These are phyloP conservation scores for Kuraishia ogatae DNA, from an alignment of 805 yeast species.

Conservation along the genomic window DNA sequence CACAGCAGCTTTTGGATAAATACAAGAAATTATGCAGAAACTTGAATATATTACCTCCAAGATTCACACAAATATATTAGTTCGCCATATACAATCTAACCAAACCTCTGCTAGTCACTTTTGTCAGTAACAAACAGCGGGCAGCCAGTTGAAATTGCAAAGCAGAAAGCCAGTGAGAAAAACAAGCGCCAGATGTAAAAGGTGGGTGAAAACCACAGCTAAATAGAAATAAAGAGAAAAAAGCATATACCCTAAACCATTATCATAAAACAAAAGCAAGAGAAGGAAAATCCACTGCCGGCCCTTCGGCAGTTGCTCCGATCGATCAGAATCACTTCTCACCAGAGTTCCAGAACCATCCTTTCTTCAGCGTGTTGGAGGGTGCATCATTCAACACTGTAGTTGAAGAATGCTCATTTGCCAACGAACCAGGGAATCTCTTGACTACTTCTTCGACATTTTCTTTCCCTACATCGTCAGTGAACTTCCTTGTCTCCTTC, in stretches of 20 bases:
- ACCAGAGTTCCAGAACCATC: conserved; percentile 22
- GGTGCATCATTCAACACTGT: background rate
- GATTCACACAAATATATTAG: background rate
- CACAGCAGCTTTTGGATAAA: conserved; percentile 24
- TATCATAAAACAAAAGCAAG: background rate
- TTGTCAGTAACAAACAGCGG: background rate
- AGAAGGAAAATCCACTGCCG: background rate
- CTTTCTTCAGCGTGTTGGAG: conserved; percentile 5
- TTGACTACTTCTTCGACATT: conserved; percentile 15
- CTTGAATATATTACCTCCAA: too few relatives aligned
- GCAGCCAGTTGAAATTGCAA: too few relatives aligned
- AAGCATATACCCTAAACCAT: background rate
- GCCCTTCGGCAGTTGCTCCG: background rate
- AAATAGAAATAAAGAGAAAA: background rate
- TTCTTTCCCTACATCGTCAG: conserved; percentile 28
- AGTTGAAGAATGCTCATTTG: background rate
- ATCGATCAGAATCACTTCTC: background rate
- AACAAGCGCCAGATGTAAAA: background rate
- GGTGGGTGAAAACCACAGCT: background rate
- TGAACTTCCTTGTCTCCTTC: conserved; percentile 26
- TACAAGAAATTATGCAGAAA: background rate
- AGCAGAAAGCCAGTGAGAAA: background rate
- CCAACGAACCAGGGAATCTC: background rate
- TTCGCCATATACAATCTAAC: background rate
- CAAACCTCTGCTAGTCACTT: background rate